Conservation (phyloP, 2,329 filamentous ascomycete genomes). For the Dothistroma pini region DNA sequence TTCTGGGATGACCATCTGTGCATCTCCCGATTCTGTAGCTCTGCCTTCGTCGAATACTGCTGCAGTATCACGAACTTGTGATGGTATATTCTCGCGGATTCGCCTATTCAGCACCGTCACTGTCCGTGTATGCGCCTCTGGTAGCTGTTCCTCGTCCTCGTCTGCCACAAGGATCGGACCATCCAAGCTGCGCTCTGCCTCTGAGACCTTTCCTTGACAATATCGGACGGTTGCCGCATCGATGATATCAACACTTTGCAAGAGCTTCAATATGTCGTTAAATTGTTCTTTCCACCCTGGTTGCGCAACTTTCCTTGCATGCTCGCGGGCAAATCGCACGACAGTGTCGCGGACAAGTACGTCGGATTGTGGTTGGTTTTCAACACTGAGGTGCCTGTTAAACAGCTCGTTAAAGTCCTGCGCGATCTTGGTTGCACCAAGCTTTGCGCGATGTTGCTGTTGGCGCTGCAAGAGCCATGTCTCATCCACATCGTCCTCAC, state of each 20-base stretch:
- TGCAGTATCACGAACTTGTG: neutral
- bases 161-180: neutral
- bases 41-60: neutral
- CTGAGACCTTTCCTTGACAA: slow-evolving; percentile 7
- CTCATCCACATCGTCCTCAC: slow-evolving; percentile 42
- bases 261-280: slow-evolving; percentile 33
- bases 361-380: slow-evolving; percentile 37
- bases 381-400: slow-evolving; percentile 36
- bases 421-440: slow-evolving; percentile 24
- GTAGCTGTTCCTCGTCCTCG: neutral
- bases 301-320: slow-evolving; percentile 25
- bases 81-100: neutral
- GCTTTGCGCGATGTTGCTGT: slow-evolving; percentile 24
- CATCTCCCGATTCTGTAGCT: neutral
- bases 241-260: slow-evolving; percentile 21
- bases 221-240: slow-evolving; percentile 13
- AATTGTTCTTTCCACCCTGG: slow-evolving; percentile 30
- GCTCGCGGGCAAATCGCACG: slow-evolving; percentile 38
- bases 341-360: slow-evolving; percentile 37
- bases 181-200: neutral
- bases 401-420: slow-evolving; percentile 37
- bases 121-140: neutral
- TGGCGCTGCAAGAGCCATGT: slow-evolving; percentile 37
- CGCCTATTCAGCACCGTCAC: neutral
- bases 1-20: neutral